phyloP scores from a whole-genome alignment of 495 filamentous ascomycete genomes.

The Parachaetomium inaequale region DNA sequence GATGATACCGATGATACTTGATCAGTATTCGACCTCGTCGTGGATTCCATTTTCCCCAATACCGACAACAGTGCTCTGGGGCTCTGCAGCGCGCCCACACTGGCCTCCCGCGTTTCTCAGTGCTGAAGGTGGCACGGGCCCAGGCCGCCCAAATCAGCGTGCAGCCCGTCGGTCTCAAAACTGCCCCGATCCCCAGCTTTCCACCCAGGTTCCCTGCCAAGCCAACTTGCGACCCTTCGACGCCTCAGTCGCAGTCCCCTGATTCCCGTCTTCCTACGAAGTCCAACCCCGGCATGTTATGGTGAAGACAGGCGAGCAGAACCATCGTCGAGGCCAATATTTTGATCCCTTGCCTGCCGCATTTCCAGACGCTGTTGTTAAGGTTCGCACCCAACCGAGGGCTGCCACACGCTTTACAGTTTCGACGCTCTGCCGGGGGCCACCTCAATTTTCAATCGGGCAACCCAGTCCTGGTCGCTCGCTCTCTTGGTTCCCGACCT shows the following conservation, averaged over 20 bases:
- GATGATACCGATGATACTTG: no score
- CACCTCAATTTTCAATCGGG: constrained; percentile 29
- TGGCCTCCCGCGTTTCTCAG: no score
- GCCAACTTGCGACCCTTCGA: constrained; percentile 20
- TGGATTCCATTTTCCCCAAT: no score
- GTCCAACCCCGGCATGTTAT: background rate
- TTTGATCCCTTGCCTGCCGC: background rate
- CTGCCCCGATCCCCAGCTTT: constrained; percentile 9
- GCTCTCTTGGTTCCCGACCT: constrained; percentile 7
- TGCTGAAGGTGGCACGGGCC: background rate
- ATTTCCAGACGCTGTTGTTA: background rate
- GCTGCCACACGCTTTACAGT: background rate
- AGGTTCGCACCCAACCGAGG: background rate
- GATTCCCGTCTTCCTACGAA: background rate
- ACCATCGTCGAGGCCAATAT: background rate
- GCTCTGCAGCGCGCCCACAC: no score
- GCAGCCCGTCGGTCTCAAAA: background rate
- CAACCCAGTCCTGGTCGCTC: constrained; percentile 19
- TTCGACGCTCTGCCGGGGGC: constrained; percentile 11
- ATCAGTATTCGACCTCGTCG: no score
- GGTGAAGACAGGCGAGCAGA: background rate
- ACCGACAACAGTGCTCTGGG: no score
- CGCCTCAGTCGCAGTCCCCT: constrained; percentile 14
- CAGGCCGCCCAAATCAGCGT: background rate
- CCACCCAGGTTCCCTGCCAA: background rate